Evolutionary conservation across 2,329 filamentous ascomycete genomes (phyloP).

Genomic region (Paecilomyces sp.): DNA sequence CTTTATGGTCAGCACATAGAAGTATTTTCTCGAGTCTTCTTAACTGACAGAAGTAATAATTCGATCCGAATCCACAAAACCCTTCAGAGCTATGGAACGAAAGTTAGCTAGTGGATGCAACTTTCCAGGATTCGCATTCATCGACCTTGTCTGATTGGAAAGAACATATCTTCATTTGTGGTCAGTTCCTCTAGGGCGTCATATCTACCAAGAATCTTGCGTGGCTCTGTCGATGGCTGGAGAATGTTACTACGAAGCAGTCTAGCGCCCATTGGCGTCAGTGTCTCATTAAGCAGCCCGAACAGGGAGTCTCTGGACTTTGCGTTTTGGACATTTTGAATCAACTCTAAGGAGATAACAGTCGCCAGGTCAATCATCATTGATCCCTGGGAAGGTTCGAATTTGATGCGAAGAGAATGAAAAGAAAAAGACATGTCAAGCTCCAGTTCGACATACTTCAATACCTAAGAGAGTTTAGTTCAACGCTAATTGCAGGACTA

Average conservation of each 20-base stretch:
- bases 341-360: slow-evolving; percentile 77
- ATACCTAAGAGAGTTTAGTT: slow-evolving; percentile 46
- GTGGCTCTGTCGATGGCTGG: slow-evolving; percentile 71
- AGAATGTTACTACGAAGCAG: slow-evolving; percentile 79
- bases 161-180: slow-evolving; percentile 78
- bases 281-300: slow-evolving; percentile 74
- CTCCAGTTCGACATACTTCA: slow-evolving; percentile 72
- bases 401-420: slow-evolving; percentile 80
- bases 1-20: slow-evolving; percentile 32
- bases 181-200: slow-evolving; percentile 79
- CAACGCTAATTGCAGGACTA: no score
- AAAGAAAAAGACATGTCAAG: slow-evolving; percentile 61
- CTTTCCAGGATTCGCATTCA: neutral
- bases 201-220: slow-evolving; percentile 64
- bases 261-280: slow-evolving; percentile 81
- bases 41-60: slow-evolving; percentile 62
- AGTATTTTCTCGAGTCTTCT: neutral
- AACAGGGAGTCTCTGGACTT: slow-evolving; percentile 79
- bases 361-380: slow-evolving; percentile 95
- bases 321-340: slow-evolving; percentile 73
- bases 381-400: slow-evolving; percentile 79
- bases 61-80: slow-evolving; percentile 72
- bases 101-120: slow-evolving; percentile 2
- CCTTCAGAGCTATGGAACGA: slow-evolving; percentile 55
- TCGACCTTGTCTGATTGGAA: slow-evolving; percentile 61